Evolutionary conservation across 2,329 filamentous ascomycete species (phyloP).

Genomic region (Zymoseptoria ardabiliae): DNA sequence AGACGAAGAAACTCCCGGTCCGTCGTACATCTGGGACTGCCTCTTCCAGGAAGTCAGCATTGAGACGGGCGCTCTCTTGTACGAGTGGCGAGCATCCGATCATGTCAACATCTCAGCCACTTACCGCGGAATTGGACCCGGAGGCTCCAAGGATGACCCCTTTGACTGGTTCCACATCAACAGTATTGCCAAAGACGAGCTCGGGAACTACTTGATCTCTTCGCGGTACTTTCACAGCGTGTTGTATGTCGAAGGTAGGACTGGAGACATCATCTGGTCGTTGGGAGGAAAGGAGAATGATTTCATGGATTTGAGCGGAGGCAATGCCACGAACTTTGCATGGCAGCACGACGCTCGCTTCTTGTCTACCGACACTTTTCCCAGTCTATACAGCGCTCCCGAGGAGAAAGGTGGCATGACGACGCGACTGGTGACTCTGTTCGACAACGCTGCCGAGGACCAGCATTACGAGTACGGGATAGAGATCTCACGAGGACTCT

Average conservation of each 20-base stretch:
- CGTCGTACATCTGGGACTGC: constrained; percentile 33
- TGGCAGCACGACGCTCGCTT: constrained; percentile 31
- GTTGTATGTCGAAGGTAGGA: constrained; percentile 39
- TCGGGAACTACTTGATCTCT: constrained; percentile 43
- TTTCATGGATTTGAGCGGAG: constrained; percentile 27
- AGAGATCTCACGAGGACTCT: constrained; percentile 24
- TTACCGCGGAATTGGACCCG: constrained; percentile 31
- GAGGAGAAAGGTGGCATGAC: constrained; percentile 18
- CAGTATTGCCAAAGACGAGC: constrained; percentile 41
- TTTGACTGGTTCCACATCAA: constrained; percentile 51
- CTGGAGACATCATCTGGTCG: constrained; percentile 40
- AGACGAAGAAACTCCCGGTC: constrained; percentile 11
- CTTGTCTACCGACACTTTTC: constrained; percentile 18
- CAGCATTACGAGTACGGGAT: constrained; percentile 25
- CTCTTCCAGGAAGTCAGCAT: constrained; percentile 42
- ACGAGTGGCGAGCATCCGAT: constrained; percentile 42
- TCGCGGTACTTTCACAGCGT: constrained; percentile 37
- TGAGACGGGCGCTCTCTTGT: constrained; percentile 37
- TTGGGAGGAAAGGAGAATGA: constrained; percentile 41
- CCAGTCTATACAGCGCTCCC: constrained; percentile 21
- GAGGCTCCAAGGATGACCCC: constrained; percentile 37
- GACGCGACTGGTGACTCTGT: constrained; percentile 44
- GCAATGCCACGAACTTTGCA: constrained; percentile 24
- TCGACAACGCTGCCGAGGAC: constrained; percentile 46
- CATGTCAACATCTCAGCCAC: constrained; percentile 31